Base-by-base conservation (phyloP, 1,284 basidiomycete species). In the Puccinia horiana region DNA sequence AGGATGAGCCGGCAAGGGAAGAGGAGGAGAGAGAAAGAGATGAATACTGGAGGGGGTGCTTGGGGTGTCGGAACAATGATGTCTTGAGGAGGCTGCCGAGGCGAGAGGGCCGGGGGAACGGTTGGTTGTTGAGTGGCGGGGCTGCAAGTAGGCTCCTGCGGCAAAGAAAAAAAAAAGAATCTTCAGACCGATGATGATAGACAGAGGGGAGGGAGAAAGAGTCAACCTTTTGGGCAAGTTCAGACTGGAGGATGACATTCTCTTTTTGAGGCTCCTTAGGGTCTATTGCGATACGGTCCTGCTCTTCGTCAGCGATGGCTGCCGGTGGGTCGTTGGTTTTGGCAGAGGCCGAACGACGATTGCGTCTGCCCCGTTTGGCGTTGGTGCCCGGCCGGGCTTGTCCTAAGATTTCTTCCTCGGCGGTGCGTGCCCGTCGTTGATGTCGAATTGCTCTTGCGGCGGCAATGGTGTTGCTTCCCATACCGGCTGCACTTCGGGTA, bases 381-480 rank as follows among this genome's bases (percentile, higher is more conserved):
- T n/a, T 44, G 2, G 44, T 29, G 16, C 26, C 47, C 2, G 49
- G 6, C 23, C 16, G 35, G 32, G 72, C 2, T 12, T 56, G 72
- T 1, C 69, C 42, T 3, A 74, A 32, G 35, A 74, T 52, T 6
- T 74, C 72, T 29, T 52, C 20, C 49, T 74, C 72, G 72, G 72
- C 72, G 49, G 52, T 74, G 20, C 72, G 72, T 35, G 72, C 72
- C 49, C 52, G 47, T 9, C 72, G 72, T 74, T 52, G 44, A 1
- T 35, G 72, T 37, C 72, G 44, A 54, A 74, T 49, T 16, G 29
- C 49, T 52, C 72, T 26, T 32, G 72, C 72, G 11, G 52, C 72
- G 14, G 47, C 63, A 20, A 65, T 65, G 37, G 32, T 74, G 18
- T 47, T 74, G 23, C 29, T 16, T 52, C 18, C 32, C 1, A 14